Evolutionary conservation across 495 filamentous ascomycete species (phyloP), one percentile per base, ranked within the genome.

Genomic region (Chaetomium tenue): DNA sequence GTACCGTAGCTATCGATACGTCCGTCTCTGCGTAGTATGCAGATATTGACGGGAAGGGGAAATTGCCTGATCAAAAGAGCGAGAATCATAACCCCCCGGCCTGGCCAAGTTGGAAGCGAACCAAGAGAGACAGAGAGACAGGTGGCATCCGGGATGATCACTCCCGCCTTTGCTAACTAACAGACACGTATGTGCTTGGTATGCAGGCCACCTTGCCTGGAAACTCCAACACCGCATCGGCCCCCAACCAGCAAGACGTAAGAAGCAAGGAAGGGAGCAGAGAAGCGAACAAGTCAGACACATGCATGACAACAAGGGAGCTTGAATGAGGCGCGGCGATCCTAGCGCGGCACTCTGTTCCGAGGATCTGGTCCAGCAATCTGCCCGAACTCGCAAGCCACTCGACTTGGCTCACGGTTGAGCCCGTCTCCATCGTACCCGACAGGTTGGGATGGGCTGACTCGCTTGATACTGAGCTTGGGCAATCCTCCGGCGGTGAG

Each of bases 21-120:
- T 6, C 33, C 20, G 52, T 22, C 52, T 12, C 28, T 39, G 44
- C 58, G 25, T 42, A 61, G 40, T 9, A 50, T 23, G 46, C 46
- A 50, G 18, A 50, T 46, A 62, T 62, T 62, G 60, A 55, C 50
- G 50, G 60, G 50, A 55, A 52, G 47, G 59, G 59, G 33, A 61
- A 46, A 62, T 62, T 54, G 39, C 18, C 50, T 62, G 33, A 37
- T 33, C 50, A 50, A 37, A 37, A 13, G 22, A 3, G 22, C 9
- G 8, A 30, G 58, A 51, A 60, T 3, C 30, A 40, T 15, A 51
- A n/a, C 9, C 18, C n/a, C 11, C 33, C 33, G 33, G 0, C 26
- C 33, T 25, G 13, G 40, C 54, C 33, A 23, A 6, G 55, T 58
- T 44, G 37, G 20, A 58, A 25, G 55, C 55, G 55, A 58, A n/a